A percentile compares a stretch with the other conserved stretches of the same genome.
Evolutionary conservation across 208 protist species (phyloP).

Genomic region (Tetramitus jugosus): DNA sequence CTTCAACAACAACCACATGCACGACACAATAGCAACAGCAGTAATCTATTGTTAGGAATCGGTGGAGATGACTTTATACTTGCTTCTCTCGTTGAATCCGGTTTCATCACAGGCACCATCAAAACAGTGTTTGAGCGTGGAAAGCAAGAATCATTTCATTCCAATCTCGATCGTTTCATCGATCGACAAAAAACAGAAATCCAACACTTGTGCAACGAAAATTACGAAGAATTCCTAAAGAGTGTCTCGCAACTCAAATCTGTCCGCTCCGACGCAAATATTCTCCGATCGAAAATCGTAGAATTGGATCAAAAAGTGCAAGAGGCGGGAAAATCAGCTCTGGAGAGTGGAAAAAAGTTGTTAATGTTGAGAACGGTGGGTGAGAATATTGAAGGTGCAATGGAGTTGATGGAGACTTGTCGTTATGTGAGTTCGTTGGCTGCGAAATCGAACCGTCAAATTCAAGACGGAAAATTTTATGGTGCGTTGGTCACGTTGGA

Average conservation of each 20-base stretch:
- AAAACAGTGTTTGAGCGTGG: conserved; percentile 8
- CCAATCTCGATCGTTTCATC: not conserved
- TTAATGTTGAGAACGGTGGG: not conserved
- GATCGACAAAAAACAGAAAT: conserved; percentile 10
- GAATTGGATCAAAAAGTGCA: not conserved
- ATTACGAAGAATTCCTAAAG: conserved; percentile 22
- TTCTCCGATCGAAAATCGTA: not conserved
- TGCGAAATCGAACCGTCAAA: not conserved
- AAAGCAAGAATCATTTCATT: not conserved
- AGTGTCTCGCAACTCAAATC: not conserved
- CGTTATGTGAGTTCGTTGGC: not conserved
- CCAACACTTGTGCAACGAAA: not conserved
- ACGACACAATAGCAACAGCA: no score
- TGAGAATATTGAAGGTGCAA: conserved; percentile 2
- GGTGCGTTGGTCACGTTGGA: not conserved
- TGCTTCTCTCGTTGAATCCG: not conserved
- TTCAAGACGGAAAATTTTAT: conserved; percentile 17
- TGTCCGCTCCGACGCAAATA: not conserved
- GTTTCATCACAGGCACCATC: conserved; percentile 3
- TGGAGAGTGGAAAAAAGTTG: conserved; percentile 1
- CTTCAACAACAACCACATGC: no score
- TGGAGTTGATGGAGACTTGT: not conserved
- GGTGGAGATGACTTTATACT: conserved; percentile 20
- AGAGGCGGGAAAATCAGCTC: not conserved
- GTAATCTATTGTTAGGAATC: no score